A percentile compares a stretch with the other conserved stretches of the same genome.
Evolutionary conservation across 2,329 filamentous ascomycete species (phyloP).

Genomic region (Alternaria brassicae): DNA sequence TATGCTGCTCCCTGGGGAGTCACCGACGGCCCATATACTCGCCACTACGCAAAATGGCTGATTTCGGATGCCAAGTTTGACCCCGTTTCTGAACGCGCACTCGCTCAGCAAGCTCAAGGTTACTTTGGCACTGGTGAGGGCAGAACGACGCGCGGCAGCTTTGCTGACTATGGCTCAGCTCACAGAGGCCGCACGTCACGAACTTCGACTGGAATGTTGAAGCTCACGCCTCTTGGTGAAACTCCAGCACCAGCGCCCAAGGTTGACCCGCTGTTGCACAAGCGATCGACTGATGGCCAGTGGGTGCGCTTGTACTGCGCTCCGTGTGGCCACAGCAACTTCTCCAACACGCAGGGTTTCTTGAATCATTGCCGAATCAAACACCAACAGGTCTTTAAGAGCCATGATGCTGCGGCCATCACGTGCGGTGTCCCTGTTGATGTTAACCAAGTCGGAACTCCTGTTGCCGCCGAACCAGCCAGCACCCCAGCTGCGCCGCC

Average conservation of each 20-base stretch:
- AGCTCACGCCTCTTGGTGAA: slow-evolving; percentile 52
- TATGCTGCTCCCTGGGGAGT: slow-evolving; percentile 91
- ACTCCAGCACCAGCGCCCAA: slow-evolving; percentile 63
- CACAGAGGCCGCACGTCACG: slow-evolving; percentile 65
- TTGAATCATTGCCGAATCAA: slow-evolving; percentile 99
- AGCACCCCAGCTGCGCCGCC: slow-evolving; percentile 37
- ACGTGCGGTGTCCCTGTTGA: slow-evolving; percentile 86
- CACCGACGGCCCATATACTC: slow-evolving; percentile 87
- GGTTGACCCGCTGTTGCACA: slow-evolving; percentile 81
- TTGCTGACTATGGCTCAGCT: slow-evolving; percentile 61
- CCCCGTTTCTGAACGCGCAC: slow-evolving; percentile 49
- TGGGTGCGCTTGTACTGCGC: slow-evolving; percentile 88
- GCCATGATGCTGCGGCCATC: slow-evolving; percentile 90
- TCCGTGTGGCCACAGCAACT: slow-evolving; percentile 88
- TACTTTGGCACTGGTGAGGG: slow-evolving; percentile 64
- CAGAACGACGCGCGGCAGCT: slow-evolving; percentile 79
- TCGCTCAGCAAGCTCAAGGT: slow-evolving; percentile 46
- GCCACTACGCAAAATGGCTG: slow-evolving; percentile 95
- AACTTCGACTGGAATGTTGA: slow-evolving; percentile 61
- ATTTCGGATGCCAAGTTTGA: slow-evolving; percentile 89
- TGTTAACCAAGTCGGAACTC: slow-evolving; percentile 61
- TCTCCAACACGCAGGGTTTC: slow-evolving; percentile 97
- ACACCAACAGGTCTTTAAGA: slow-evolving; percentile 91
- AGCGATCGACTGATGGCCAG: slow-evolving; percentile 80
- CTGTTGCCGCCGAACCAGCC: slow-evolving; percentile 43